Percentiles rank a stretch among this genome's conserved stretches.
These are phyloP conservation scores for Cichorium intybus DNA, from an alignment of 140 eudicot species.

Conservation along the genomic window DNA sequence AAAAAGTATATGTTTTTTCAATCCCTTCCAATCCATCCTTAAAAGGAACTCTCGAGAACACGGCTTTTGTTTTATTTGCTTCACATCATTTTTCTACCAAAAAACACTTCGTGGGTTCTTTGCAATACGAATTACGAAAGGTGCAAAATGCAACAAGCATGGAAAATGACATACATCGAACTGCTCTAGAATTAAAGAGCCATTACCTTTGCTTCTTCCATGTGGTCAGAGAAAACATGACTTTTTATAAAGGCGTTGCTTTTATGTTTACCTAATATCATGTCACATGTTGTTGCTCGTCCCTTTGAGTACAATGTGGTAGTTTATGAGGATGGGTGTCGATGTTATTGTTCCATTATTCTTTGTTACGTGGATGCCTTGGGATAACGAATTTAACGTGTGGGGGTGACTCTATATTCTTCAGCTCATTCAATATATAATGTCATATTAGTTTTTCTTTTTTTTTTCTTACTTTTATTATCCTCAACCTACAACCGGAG, in stretches of 20 bases:
- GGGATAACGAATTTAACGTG: too few relatives aligned
- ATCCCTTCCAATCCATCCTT: not conserved
- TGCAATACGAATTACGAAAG: not conserved
- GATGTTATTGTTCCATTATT: not conserved
- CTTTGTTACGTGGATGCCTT: too few relatives aligned
- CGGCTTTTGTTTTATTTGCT: not conserved
- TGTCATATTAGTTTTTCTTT: too few relatives aligned
- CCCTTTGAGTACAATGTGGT: not conserved
- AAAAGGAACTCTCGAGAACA: not conserved
- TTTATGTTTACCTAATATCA: not conserved
- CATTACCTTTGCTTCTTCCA: not conserved
- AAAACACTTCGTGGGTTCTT: not conserved
- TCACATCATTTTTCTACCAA: too few relatives aligned
- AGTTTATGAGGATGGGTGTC: not conserved
- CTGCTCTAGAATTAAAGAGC: not conserved
- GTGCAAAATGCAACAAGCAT: not conserved
- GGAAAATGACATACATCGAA: not conserved
- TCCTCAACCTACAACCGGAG: too few relatives aligned
- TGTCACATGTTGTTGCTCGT: not conserved
- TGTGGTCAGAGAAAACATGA: not conserved
- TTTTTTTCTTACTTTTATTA: too few relatives aligned
- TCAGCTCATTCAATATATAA: too few relatives aligned
- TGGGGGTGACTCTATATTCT: too few relatives aligned
- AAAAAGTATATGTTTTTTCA: not conserved
- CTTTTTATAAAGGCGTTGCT: not conserved